phyloP scores from a whole-genome alignment of 1,284 basidiomycete genomes.

The Rhodotorula glutinis region DNA sequence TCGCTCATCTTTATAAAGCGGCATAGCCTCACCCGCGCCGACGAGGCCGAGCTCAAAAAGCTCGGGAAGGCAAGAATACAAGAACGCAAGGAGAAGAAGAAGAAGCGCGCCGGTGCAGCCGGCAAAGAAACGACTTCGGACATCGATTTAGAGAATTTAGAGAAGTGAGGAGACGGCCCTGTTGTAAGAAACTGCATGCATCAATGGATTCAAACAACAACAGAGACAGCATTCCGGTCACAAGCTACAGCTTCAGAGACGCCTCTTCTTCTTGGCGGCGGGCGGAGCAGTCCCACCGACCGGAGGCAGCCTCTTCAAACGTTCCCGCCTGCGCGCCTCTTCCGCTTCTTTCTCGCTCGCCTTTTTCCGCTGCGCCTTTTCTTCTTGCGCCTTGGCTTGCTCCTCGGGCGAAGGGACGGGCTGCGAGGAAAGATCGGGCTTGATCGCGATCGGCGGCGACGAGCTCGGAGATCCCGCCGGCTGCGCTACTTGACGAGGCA shows the following conservation, averaged over 20 bases:
- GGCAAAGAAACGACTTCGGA: not conserved
- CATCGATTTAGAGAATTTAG: too few relatives aligned
- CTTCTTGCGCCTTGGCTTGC: not conserved
- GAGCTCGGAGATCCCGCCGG: too few relatives aligned
- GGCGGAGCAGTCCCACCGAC: not conserved
- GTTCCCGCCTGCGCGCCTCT: not conserved
- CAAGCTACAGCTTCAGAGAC: too few relatives aligned
- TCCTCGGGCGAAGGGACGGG: not conserved
- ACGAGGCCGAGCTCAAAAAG: conserved; percentile 55
- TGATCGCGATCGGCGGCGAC: too few relatives aligned
- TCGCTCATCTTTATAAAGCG: conserved; percentile 56
- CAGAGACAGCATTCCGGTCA: too few relatives aligned
- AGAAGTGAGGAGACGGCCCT: too few relatives aligned
- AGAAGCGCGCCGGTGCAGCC: conserved; percentile 20
- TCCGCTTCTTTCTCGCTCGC: not conserved
- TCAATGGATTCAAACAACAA: too few relatives aligned
- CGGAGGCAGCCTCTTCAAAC: not conserved
- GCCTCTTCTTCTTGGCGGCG: not conserved
- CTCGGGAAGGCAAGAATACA: conserved; percentile 47
- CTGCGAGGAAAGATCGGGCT: too few relatives aligned
- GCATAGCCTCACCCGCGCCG: conserved; percentile 56
- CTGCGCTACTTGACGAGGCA: too few relatives aligned
- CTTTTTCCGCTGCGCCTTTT: conserved; percentile 2
- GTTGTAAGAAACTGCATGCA: too few relatives aligned
- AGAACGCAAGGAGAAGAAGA: conserved; percentile 38